These are phyloP conservation scores for Rauvolfia tetraphylla DNA, from an alignment of 257 asterid genomes.

Conservation along the genomic window DNA sequence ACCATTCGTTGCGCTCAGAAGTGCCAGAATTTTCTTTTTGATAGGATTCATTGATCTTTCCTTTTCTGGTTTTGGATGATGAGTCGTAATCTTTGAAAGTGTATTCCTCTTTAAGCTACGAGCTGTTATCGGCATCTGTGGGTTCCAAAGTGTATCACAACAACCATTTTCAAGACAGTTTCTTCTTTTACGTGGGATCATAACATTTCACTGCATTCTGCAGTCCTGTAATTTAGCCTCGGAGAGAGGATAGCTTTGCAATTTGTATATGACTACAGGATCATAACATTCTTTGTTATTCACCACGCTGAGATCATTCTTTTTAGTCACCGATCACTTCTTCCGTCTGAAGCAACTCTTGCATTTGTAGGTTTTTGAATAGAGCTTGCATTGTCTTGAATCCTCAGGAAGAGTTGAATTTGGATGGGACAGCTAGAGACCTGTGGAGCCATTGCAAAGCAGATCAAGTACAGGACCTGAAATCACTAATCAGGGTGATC, in stretches of 20 bases:
- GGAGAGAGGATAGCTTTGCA: no score
- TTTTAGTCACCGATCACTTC: constrained; percentile 11
- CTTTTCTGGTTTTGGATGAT: no score
- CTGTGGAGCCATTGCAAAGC: constrained; percentile 65
- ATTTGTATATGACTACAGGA: constrained; percentile 35
- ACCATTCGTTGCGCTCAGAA: no score
- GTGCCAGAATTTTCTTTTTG: constrained; percentile 37
- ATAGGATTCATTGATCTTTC: constrained; percentile 17
- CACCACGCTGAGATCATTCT: constrained; percentile 37
- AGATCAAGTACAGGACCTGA: constrained; percentile 76
- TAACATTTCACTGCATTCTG: no score
- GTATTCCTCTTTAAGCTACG: no score
- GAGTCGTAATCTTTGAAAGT: no score
- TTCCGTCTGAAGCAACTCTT: constrained; percentile 47
- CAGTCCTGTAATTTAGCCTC: no score
- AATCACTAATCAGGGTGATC: constrained; percentile 46
- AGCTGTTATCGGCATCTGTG: no score
- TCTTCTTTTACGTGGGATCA: no score
- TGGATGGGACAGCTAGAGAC: constrained; percentile 37
- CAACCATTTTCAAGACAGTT: no score
- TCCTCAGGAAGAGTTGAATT: constrained; percentile 32
- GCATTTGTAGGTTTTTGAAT: constrained; percentile 50
- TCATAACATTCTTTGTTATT: constrained; percentile 45
- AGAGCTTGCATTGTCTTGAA: constrained; percentile 62
- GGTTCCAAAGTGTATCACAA: no score